Evolutionary conservation across 1,284 basidiomycete genomes (phyloP).

Genomic region (Austroboletus olivaceoglutinosus): DNA sequence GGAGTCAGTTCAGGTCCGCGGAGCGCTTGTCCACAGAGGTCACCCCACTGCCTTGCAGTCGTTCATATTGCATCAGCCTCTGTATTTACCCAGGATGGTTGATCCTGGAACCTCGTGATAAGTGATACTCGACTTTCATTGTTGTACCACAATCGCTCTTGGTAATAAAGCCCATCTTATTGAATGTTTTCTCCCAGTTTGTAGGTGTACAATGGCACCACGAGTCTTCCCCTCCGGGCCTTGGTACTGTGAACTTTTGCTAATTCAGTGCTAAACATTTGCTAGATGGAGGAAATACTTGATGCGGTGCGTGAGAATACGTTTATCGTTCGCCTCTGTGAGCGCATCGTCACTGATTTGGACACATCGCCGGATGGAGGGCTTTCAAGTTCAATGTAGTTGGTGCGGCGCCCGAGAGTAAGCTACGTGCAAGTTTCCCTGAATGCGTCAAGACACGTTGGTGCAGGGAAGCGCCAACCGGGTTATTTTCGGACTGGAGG

Average conservation of each 20-base stretch:
- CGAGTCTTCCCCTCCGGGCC: neutral
- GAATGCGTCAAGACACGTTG: neutral
- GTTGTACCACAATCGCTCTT: neutral
- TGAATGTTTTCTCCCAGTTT: neutral
- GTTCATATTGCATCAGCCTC: neutral
- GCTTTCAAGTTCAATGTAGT: no score
- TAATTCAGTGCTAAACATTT: neutral
- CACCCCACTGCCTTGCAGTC: neutral
- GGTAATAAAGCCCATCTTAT: no score
- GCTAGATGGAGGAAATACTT: neutral
- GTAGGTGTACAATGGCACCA: neutral
- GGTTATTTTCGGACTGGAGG: neutral
- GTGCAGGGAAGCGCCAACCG: neutral
- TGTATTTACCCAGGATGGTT: neutral
- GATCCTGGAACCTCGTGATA: neutral
- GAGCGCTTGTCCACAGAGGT: neutral
- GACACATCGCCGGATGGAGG: no score
- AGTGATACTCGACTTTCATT: neutral
- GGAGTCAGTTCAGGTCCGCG: neutral
- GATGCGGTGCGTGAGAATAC: neutral
- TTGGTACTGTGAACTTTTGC: no score
- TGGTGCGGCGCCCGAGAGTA: no score
- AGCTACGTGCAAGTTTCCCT: neutral
- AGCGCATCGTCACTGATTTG: no score
- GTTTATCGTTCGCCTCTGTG: neutral